Evolutionary conservation across 257 asterid species (phyloP).

Genomic region (Oldenlandia corymbosa): DNA sequence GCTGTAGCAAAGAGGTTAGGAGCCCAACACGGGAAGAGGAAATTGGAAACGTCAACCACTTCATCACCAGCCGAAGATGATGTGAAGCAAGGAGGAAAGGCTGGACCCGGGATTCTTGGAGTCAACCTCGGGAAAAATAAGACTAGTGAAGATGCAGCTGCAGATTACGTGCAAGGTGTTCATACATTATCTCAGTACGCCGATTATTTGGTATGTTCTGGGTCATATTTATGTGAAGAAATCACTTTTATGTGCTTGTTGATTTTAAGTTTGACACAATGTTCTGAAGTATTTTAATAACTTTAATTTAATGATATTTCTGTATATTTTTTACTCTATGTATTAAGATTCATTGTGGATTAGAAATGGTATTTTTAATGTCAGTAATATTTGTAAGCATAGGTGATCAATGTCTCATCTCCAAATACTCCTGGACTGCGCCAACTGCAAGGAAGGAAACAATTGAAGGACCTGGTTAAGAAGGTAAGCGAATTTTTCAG

Average conservation of each 20-base stretch:
- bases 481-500: constrained; percentile 44
- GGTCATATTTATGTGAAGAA: too few species aligned
- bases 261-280: background rate
- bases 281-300: too few species aligned
- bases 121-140: constrained; percentile 97
- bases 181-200: constrained; percentile 97
- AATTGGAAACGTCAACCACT: constrained; percentile 72
- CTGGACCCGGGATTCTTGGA: constrained; percentile 98
- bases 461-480: constrained; percentile 93
- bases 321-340: constrained; percentile 2
- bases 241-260: background rate
- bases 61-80: constrained; percentile 68
- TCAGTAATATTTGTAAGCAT: background rate
- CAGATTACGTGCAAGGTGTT: constrained; percentile 99
- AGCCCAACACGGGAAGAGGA: constrained; percentile 97
- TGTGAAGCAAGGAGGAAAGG: constrained; percentile 83
- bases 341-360: constrained; percentile 44
- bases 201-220: constrained; percentile 74
- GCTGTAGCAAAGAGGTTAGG: constrained; percentile 93
- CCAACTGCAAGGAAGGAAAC: constrained; percentile 96
- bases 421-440: constrained; percentile 98
- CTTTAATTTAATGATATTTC: background rate
- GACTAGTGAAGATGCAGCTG: constrained; percentile 91
- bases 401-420: constrained; percentile 94
- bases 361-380: constrained; percentile 31